Percentiles rank a stretch among this genome's conserved stretches.
These are phyloP conservation scores for Noccaea caerulescens DNA, from an alignment of 345 rosid species.

Conservation along the genomic window DNA sequence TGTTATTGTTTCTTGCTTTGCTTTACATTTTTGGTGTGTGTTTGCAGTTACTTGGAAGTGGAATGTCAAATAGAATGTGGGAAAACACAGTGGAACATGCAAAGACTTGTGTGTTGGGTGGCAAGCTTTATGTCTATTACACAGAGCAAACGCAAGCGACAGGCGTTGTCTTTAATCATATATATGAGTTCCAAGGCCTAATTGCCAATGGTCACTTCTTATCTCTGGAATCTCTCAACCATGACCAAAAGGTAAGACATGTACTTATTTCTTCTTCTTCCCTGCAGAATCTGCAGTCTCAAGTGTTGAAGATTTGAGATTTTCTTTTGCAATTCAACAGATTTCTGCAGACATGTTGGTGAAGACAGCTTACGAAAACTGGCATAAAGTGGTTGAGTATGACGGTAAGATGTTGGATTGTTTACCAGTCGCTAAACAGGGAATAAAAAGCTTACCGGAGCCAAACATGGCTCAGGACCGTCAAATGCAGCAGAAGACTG, in stretches of 20 bases:
- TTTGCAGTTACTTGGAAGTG: constrained; percentile 84
- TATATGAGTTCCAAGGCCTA: constrained; percentile 77
- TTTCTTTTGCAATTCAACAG: constrained; percentile 46
- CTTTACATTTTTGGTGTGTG: constrained; percentile 17
- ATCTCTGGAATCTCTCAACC: constrained; percentile 65
- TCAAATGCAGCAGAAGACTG: constrained; percentile 32
- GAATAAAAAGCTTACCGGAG: constrained; percentile 33
- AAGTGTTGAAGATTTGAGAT: neutral
- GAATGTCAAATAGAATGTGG: constrained; percentile 97
- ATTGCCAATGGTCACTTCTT: constrained; percentile 70
- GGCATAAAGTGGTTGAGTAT: constrained; percentile 77
- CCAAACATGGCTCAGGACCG: constrained; percentile 21
- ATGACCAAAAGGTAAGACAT: constrained; percentile 68
- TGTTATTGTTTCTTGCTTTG: constrained; percentile 9
- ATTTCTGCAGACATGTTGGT: constrained; percentile 73
- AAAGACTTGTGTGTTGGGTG: constrained; percentile 81
- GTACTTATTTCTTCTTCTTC: neutral
- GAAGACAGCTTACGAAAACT: constrained; percentile 79
- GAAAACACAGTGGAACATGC: constrained; percentile 90
- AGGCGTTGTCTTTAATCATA: constrained; percentile 79
- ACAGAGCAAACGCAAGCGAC: constrained; percentile 52
- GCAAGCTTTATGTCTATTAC: constrained; percentile 73
- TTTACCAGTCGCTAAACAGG: constrained; percentile 45
- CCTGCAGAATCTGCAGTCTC: neutral
- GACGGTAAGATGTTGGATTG: constrained; percentile 70